Percentiles rank a stretch among this genome's conserved stretches.
These are phyloP conservation scores for Saccharomycopsis microspora DNA, from an alignment of 805 yeast genomes.

Conservation along the genomic window DNA sequence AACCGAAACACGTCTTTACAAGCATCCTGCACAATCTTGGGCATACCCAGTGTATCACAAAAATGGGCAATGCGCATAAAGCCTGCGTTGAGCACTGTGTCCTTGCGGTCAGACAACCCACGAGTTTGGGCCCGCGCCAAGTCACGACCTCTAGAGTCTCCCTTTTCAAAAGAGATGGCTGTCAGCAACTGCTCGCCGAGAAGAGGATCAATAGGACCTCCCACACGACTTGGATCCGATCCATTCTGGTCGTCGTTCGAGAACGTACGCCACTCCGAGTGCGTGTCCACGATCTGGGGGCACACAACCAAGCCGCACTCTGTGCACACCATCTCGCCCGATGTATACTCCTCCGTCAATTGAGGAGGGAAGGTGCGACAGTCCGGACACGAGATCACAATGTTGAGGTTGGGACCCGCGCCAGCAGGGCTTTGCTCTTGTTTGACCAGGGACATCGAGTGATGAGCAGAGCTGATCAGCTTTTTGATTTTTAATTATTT, in stretches of 20 bases:
- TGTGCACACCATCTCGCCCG: slow-evolving; percentile 98
- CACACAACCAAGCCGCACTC: slow-evolving; percentile 90
- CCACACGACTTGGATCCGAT: slow-evolving; percentile 98
- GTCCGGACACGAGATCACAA: slow-evolving; percentile 88
- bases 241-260: slow-evolving; percentile 96
- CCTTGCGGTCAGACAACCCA: slow-evolving; percentile 76
- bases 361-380: slow-evolving; percentile 95
- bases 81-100: slow-evolving; percentile 79
- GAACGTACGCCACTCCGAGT: slow-evolving; percentile 98
- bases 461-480: too few relatives aligned
- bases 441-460: too few relatives aligned
- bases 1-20: slow-evolving; percentile 93
- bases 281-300: slow-evolving; percentile 84
- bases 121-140: slow-evolving; percentile 82
- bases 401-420: slow-evolving; percentile 72
- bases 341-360: slow-evolving; percentile 86
- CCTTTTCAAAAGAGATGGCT: slow-evolving; percentile 78
- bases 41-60: slow-evolving; percentile 94
- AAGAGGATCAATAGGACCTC: slow-evolving; percentile 90
- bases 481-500: too few relatives aligned
- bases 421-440: not conserved
- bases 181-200: slow-evolving; percentile 86
- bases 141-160: slow-evolving; percentile 84
- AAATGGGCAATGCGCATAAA: slow-evolving; percentile 85
- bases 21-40: slow-evolving; percentile 92